Percentiles rank a stretch among this genome's conserved stretches.
phyloP scores from a whole-genome alignment of 495 filamentous ascomycete genomes.

The Apiosordaria backusii region DNA sequence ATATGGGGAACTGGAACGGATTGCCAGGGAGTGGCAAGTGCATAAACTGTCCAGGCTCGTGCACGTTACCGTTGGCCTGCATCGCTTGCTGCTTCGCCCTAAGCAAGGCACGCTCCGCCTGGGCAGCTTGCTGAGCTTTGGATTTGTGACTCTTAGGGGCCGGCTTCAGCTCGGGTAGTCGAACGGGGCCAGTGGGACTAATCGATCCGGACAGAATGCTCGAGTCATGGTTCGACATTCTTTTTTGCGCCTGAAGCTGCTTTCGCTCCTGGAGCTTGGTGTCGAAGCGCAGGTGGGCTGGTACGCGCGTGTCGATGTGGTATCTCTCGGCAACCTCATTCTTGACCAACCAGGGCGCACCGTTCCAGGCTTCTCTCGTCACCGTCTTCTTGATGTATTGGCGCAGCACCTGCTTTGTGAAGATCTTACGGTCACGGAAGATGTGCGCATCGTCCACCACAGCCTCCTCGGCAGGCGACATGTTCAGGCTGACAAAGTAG shows the following conservation, averaged over 20 bases:
- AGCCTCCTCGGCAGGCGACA: slow-evolving; percentile 67
- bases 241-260: slow-evolving; percentile 62
- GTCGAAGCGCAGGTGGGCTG: slow-evolving; percentile 75
- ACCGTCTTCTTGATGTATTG: slow-evolving; percentile 95
- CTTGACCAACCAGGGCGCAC: slow-evolving; percentile 95
- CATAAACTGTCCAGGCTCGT: slow-evolving; percentile 37
- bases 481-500: slow-evolving; percentile 73
- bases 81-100: slow-evolving; percentile 47
- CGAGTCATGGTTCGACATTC: slow-evolving; percentile 51
- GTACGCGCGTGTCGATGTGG: slow-evolving; percentile 79
- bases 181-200: slow-evolving; percentile 44
- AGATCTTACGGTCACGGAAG: slow-evolving; percentile 82
- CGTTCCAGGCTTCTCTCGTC: slow-evolving; percentile 84
- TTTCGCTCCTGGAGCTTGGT: slow-evolving; percentile 75
- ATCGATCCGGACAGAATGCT: slow-evolving; percentile 23
- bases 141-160: slow-evolving; percentile 70
- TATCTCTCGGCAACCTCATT: slow-evolving; percentile 76
- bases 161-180: slow-evolving; percentile 67
- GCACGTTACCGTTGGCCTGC: slow-evolving; percentile 36
- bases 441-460: slow-evolving; percentile 79
- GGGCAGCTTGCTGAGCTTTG: slow-evolving; percentile 43
- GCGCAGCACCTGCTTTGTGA: slow-evolving; percentile 90
- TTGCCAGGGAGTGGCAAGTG: slow-evolving; percentile 39
- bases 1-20: slow-evolving; percentile 42
- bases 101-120: slow-evolving; percentile 24